Conservation (phyloP, 495 filamentous ascomycete genomes). For the Lasiosphaeriaceae sp. region DNA sequence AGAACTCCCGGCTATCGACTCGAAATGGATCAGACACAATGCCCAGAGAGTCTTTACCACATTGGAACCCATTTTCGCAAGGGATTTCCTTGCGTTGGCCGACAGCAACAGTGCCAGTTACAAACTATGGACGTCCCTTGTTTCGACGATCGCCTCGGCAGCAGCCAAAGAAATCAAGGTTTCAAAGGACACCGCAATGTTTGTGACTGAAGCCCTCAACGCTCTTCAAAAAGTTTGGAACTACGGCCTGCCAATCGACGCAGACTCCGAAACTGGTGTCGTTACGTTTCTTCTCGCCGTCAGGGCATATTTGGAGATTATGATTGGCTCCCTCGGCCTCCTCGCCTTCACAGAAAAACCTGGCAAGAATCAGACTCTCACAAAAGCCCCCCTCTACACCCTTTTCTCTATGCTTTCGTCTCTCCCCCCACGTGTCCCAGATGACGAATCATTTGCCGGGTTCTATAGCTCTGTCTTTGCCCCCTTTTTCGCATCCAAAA, state of each 20-base stretch:
- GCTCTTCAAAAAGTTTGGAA: slow-evolving; percentile 66
- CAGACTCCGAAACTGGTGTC: slow-evolving; percentile 12
- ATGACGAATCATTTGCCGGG: slow-evolving; percentile 39
- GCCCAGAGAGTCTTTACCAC: slow-evolving; percentile 56
- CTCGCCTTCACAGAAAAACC: slow-evolving; percentile 76
- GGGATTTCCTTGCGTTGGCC: slow-evolving; percentile 49
- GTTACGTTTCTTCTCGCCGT: slow-evolving; percentile 59
- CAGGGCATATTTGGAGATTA: slow-evolving; percentile 53
- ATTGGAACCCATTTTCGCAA: slow-evolving; percentile 59
- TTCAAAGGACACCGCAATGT: slow-evolving; percentile 73
- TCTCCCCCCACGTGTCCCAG: slow-evolving; percentile 37
- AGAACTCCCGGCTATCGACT: slow-evolving; percentile 74
- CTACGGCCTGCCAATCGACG: slow-evolving; percentile 24
- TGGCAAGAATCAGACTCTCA: slow-evolving; percentile 32
- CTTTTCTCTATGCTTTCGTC: slow-evolving; percentile 47
- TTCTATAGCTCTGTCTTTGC: slow-evolving; percentile 40
- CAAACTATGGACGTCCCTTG: slow-evolving; percentile 65
- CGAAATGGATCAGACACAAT: slow-evolving; percentile 82
- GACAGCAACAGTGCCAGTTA: slow-evolving; percentile 45
- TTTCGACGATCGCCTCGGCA: slow-evolving; percentile 67
- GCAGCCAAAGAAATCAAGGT: slow-evolving; percentile 88
- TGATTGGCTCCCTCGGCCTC: slow-evolving; percentile 62
- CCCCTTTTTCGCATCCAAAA: slow-evolving; percentile 43
- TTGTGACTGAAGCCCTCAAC: slow-evolving; percentile 66
- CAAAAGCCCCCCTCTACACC: slow-evolving; percentile 44